A percentile compares a stretch with the other conserved stretches of the same genome.
phyloP scores from a whole-genome alignment of 768 basidiomycete genomes.

The Strobilomyces confusus region DNA sequence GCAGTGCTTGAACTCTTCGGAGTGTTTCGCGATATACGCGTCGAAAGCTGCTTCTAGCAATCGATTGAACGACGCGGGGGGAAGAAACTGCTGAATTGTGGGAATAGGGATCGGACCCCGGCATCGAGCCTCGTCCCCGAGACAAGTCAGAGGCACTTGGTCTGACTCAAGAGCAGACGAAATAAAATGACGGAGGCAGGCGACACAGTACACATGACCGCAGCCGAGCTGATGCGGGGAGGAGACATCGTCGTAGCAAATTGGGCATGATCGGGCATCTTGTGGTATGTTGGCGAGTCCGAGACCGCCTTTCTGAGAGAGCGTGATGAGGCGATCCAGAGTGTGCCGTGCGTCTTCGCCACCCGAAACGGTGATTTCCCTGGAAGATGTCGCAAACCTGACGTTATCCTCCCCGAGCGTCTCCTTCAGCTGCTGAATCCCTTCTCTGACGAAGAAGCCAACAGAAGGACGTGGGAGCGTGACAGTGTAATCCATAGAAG shows the following conservation, averaged over 20 bases:
- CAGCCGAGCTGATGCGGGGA: slow-evolving; percentile 52
- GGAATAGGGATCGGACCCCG: slow-evolving; percentile 47
- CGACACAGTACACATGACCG: slow-evolving; percentile 62
- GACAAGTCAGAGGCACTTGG: slow-evolving; percentile 63
- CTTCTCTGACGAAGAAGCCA: slow-evolving; percentile 49
- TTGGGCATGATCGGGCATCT: slow-evolving; percentile 39
- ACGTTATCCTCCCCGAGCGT: slow-evolving; percentile 53
- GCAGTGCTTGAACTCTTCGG: slow-evolving; percentile 65
- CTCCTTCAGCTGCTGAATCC: slow-evolving; percentile 48
- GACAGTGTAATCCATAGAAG: slow-evolving; percentile 40
- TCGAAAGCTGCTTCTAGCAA: slow-evolving; percentile 55
- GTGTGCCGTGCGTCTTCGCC: slow-evolving; percentile 52
- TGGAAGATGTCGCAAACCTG: slow-evolving; percentile 38
- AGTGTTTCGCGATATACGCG: slow-evolving; percentile 51
- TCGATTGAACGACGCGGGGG: slow-evolving; percentile 48
- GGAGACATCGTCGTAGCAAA: slow-evolving; percentile 45
- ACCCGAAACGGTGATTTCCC: slow-evolving; percentile 49
- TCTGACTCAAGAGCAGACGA: slow-evolving; percentile 50
- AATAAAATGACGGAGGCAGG: slow-evolving; percentile 57
- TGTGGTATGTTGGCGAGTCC: neutral
- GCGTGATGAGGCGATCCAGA: slow-evolving; percentile 41
- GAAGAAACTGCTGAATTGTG: slow-evolving; percentile 48
- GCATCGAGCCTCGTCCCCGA: slow-evolving; percentile 63
- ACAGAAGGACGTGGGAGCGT: slow-evolving; percentile 38
- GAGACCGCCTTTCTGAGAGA: slow-evolving; percentile 31